These are phyloP conservation scores for Nicotiana tomentosiformis DNA, from an alignment of 257 asterid species.

Conservation along the genomic window DNA sequence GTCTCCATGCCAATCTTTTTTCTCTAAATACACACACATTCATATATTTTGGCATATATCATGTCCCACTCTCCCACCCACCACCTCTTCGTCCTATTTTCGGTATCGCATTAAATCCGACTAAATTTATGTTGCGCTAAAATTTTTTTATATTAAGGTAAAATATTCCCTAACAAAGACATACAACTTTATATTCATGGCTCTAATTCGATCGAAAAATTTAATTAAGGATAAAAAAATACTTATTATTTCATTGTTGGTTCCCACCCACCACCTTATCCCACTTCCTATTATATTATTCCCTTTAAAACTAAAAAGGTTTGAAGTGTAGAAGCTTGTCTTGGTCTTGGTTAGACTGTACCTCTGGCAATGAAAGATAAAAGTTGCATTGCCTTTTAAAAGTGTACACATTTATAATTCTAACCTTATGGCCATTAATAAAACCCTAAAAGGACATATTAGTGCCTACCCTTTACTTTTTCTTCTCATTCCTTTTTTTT, in stretches of 20 bases:
- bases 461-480: slow-evolving; percentile 38
- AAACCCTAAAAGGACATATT: slow-evolving; percentile 31
- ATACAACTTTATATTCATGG: rapidly evolving
- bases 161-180: rapidly evolving
- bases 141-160: too few relatives aligned
- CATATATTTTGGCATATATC: not conserved
- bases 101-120: too few relatives aligned
- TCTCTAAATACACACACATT: not conserved
- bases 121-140: too few relatives aligned
- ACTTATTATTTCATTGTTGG: too few relatives aligned
- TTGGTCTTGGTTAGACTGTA: slow-evolving; percentile 37
- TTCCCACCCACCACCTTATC: not conserved
- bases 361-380: slow-evolving; percentile 34
- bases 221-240: too few relatives aligned
- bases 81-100: not conserved
- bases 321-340: slow-evolving; percentile 40
- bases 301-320: slow-evolving; percentile 9
- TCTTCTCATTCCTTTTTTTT: slow-evolving; percentile 18
- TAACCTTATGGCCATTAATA: slow-evolving; percentile 32
- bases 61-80: not conserved
- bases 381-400: slow-evolving; percentile 53
- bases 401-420: slow-evolving; percentile 29
- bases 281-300: slow-evolving; percentile 2
- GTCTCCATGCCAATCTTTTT: slow-evolving; percentile 48
- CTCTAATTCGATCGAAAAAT: too few relatives aligned